Percentiles rank a stretch among this genome's conserved stretches.
Evolutionary conservation across 495 filamentous ascomycete species (phyloP).

Genomic region (Hypoxylon subgilvum): DNA sequence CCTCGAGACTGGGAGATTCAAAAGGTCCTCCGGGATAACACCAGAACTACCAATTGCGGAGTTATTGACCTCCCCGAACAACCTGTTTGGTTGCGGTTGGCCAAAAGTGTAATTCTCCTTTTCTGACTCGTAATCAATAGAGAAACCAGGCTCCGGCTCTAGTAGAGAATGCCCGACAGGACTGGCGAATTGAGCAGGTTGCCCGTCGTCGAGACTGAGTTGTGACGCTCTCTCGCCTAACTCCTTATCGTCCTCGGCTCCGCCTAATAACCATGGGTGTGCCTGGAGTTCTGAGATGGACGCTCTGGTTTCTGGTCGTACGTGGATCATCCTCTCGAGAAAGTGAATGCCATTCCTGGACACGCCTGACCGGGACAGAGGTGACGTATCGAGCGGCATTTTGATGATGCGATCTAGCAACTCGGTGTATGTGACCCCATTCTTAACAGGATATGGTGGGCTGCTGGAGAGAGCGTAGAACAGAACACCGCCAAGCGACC

Average conservation of each 20-base stretch:
- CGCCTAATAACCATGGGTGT: constrained; percentile 69
- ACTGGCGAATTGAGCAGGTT: not conserved
- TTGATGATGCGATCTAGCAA: constrained; percentile 88
- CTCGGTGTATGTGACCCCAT: constrained; percentile 57
- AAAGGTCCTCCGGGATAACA: constrained; percentile 47
- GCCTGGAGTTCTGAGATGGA: constrained; percentile 66
- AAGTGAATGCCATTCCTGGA: constrained; percentile 73
- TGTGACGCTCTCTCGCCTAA: constrained; percentile 68
- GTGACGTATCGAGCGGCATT: constrained; percentile 63
- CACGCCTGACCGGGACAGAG: constrained; percentile 61
- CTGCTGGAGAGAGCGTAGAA: constrained; percentile 77
- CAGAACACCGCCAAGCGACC: constrained; percentile 90
- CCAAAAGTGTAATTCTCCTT: constrained; percentile 53
- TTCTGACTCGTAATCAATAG: constrained; percentile 44
- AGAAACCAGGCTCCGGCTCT: constrained; percentile 29
- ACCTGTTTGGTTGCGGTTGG: constrained; percentile 52
- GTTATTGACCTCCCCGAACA: constrained; percentile 82
- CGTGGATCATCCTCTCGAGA: constrained; percentile 75
- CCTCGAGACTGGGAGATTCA: constrained; percentile 53
- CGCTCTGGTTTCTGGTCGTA: constrained; percentile 70
- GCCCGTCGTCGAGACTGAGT: constrained; percentile 63
- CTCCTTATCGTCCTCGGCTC: constrained; percentile 57
- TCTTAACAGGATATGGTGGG: constrained; percentile 77
- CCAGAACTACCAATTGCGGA: constrained; percentile 70
- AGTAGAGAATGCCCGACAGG: constrained; percentile 10